Conservation (phyloP, 768 basidiomycete species). For the Glaciozyma antarctica region DNA sequence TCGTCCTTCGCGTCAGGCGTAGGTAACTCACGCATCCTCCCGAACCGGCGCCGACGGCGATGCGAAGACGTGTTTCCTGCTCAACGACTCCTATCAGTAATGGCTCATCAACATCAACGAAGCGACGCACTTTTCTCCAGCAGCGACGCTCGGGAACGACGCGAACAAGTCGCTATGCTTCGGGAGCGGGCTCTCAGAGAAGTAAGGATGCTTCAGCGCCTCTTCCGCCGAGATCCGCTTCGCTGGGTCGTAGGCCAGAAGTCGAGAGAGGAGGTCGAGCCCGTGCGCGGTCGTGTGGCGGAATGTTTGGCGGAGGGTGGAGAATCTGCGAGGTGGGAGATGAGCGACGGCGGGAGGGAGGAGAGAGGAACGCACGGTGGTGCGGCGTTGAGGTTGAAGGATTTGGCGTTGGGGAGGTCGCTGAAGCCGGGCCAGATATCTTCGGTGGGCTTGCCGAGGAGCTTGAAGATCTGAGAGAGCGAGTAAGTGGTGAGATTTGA, state of each 20-base stretch:
- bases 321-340: slow-evolving; percentile 36
- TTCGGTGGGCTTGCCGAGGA: slow-evolving; percentile 84
- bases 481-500: background rate
- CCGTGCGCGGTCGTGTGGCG: slow-evolving; percentile 73
- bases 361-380: slow-evolving; percentile 34
- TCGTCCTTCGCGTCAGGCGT: no score
- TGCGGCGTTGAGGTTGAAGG: slow-evolving; percentile 46
- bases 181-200: slow-evolving; percentile 82
- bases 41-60: slow-evolving; percentile 19
- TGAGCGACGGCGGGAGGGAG: background rate
- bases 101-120: no score
- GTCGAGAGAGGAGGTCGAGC: slow-evolving; percentile 66
- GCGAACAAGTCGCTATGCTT: slow-evolving; percentile 94
- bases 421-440: slow-evolving; percentile 78
- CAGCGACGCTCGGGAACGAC: slow-evolving; percentile 90
- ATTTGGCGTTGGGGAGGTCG: slow-evolving; percentile 68
- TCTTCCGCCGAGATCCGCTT: slow-evolving; percentile 78
- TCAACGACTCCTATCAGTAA: background rate
- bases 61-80: slow-evolving; percentile 20
- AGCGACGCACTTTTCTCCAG: background rate
- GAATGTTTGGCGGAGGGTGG: slow-evolving; percentile 66
- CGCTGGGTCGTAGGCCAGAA: slow-evolving; percentile 83
- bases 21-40: slow-evolving; percentile 7
- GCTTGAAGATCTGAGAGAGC: slow-evolving; percentile 61
- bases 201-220: slow-evolving; percentile 70